Conservation (phyloP, 148 eudicot species). For the Tetragonia tetragonoides region DNA sequence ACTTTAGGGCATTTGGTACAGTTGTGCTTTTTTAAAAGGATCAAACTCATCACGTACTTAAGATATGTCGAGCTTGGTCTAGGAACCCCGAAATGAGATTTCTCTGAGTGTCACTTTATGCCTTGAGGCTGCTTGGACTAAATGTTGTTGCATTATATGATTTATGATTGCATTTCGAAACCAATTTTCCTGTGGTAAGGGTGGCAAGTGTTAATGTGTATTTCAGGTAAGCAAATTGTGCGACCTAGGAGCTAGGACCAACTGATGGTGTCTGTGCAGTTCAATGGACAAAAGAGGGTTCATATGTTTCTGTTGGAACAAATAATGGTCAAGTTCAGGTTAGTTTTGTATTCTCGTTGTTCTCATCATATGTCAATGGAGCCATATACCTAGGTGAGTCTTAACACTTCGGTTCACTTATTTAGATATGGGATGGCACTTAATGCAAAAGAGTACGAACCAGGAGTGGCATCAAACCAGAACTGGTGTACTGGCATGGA, state of each 20-base stretch:
- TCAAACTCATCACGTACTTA: no score
- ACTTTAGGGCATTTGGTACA: no score
- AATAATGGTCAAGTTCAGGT: conserved; percentile 93
- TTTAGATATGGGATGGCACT: conserved; percentile 91
- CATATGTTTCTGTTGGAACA: conserved; percentile 89
- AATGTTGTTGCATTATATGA: not conserved
- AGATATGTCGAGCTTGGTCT: no score
- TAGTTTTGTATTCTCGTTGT: not conserved
- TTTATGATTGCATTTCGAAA: not conserved
- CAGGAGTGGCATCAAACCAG: conserved; percentile 87
- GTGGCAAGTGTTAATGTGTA: not conserved
- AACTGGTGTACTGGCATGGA: conserved; percentile 95
- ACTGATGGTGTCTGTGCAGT: conserved; percentile 83
- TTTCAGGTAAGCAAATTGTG: conserved; percentile 86
- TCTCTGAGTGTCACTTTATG: no score
- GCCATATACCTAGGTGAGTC: not conserved
- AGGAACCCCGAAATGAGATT: no score
- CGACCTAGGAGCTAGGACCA: conserved; percentile 89
- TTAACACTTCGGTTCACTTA: not conserved
- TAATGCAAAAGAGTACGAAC: conserved; percentile 84
- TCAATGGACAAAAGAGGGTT: conserved; percentile 97
- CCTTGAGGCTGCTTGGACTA: no score
- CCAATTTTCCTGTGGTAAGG: not conserved
- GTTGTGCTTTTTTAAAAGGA: no score
- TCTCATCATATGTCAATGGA: not conserved